Evolutionary conservation across 2,329 filamentous ascomycete genomes (phyloP).

Genomic region (Diaporthe batatas): DNA sequence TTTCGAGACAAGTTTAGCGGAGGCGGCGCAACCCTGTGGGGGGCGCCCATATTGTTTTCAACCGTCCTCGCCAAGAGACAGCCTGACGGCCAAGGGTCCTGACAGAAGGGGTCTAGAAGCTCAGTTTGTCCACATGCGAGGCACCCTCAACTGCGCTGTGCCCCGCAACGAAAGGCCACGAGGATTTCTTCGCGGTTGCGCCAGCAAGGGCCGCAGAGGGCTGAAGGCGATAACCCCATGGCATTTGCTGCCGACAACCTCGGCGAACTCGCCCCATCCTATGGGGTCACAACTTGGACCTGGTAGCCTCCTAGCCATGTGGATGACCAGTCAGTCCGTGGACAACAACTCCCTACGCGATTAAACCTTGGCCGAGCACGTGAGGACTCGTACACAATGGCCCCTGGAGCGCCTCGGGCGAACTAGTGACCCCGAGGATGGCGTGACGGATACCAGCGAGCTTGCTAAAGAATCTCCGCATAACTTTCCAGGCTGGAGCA

Average conservation of each 20-base stretch:
- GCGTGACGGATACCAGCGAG: neutral
- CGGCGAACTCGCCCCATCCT: neutral
- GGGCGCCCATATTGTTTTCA: neutral
- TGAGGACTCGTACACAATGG: no score
- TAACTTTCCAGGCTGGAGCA: conserved; percentile 12
- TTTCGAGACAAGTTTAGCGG: conserved; percentile 13
- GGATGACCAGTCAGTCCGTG: neutral
- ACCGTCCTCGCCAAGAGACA: neutral
- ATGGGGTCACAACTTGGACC: neutral
- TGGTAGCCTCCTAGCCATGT: neutral
- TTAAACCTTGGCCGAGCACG: no score
- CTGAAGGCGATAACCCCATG: conserved; percentile 28
- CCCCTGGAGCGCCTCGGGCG: no score
- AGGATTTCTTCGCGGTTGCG: conserved; percentile 16
- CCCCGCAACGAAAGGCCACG: neutral
- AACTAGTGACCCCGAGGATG: neutral
- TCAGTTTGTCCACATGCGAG: conserved; percentile 26
- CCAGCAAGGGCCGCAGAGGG: conserved; percentile 30
- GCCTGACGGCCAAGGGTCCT: neutral
- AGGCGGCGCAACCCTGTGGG: conserved; percentile 21
- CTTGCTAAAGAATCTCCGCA: conserved; percentile 12
- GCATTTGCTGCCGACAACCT: neutral
- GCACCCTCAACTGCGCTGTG: neutral
- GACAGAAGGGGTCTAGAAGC: conserved; percentile 5
- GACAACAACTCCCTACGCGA: neutral